Evolutionary conservation across 805 yeast genomes (phyloP), one percentile per base, ranked within the genome.

Genomic region (Candida glaebosa): DNA sequence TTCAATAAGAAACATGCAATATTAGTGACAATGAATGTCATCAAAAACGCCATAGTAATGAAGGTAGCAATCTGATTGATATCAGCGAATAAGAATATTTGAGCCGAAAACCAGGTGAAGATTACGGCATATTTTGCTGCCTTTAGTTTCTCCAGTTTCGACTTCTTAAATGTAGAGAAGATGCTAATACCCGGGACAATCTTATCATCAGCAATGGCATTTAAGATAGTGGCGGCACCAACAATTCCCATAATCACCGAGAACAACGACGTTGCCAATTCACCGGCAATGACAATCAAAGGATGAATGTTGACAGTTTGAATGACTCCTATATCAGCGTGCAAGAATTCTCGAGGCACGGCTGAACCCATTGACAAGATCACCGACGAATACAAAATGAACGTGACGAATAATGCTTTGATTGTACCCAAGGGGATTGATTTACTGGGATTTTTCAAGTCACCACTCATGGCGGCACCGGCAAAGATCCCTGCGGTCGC

Each of bases 381-480:
- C 1, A 93, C 97, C n/a, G 79, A 50, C 0, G 84, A 68, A 54
- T 93, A 93, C 40, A 87, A 78, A 2, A 73, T 50, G 56, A 93
- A 89, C 0, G 98, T 90, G 30, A 88, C 64, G 3, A 80, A 50
- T 6, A 91, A 65, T 0, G 98, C 99, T 71, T 82, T 78, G 19
- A 93, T 61, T 0, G 99, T 93, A n/a, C 99, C 99, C 45, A 76
- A 74, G 0, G 99, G 99, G 35, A 93, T 93, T 1, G 95, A 79
- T 53, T 77, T 79, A 0, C 96, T 87, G 0, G 99, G 99, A 41
- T 76, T 81, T 42, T 76, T 68, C 47, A 93, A 71, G 52, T 89
- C 96, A 15, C 99, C 98, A 31, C 96, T 88, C 99, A 93, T 93
- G 18, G 96, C 86, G 2, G 99, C 97, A 14, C 99, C 99, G 2